These are phyloP conservation scores for Rhizopogon vinicolor DNA, from an alignment of 768 basidiomycete species.

Conservation along the genomic window DNA sequence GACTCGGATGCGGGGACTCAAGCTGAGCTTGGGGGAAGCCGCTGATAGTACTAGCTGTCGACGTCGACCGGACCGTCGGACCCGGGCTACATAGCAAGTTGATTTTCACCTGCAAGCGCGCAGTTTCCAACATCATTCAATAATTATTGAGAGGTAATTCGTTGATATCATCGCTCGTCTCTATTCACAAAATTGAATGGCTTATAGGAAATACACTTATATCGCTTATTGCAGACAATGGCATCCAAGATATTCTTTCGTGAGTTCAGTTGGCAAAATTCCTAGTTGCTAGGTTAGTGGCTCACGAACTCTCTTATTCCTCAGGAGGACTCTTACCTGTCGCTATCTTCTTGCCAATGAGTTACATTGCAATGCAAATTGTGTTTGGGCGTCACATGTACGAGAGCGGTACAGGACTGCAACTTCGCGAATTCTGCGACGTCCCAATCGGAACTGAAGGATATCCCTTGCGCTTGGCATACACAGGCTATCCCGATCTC, in stretches of 20 bases:
- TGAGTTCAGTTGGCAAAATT: neutral
- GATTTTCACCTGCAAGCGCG: too few relatives aligned
- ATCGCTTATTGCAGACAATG: neutral
- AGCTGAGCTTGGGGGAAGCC: too few relatives aligned
- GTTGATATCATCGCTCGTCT: neutral
- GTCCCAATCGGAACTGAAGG: constrained; percentile 1
- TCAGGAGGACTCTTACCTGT: constrained; percentile 15
- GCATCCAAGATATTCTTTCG: neutral
- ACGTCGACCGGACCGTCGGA: too few relatives aligned
- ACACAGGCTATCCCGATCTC: constrained; percentile 32
- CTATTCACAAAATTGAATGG: neutral
- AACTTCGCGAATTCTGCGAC: constrained; percentile 31
- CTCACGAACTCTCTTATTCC: neutral
- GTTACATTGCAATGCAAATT: constrained; percentile 6
- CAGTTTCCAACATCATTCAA: too few relatives aligned
- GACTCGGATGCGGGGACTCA: too few relatives aligned
- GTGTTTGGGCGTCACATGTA: constrained; percentile 10
- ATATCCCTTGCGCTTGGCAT: constrained; percentile 32
- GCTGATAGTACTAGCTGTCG: too few relatives aligned
- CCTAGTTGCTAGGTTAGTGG: neutral
- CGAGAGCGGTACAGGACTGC: constrained; percentile 7
- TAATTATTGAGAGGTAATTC: neutral
- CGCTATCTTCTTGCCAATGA: constrained; percentile 15
- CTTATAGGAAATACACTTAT: neutral
- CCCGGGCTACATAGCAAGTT: too few relatives aligned